These are phyloP conservation scores for Sindora glabra DNA, from an alignment of 306 rosid genomes.

Conservation along the genomic window DNA sequence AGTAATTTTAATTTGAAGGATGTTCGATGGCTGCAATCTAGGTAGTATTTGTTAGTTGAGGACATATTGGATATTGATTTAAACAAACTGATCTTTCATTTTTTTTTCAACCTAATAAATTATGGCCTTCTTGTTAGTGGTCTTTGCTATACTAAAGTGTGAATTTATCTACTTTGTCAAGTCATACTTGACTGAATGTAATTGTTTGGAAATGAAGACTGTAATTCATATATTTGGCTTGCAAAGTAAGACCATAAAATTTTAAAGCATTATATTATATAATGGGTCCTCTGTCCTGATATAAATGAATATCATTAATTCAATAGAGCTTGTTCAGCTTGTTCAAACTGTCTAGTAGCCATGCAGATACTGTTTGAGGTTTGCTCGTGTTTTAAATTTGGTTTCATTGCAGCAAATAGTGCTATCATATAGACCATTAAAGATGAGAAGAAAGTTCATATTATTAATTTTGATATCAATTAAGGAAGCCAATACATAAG, in stretches of 20 bases:
- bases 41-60: not conserved
- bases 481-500: conserved; percentile 89
- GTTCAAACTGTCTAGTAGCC: conserved; percentile 83
- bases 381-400: conserved; percentile 94
- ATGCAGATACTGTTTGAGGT: conserved; percentile 96
- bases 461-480: conserved; percentile 79
- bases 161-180: not conserved
- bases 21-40: not conserved
- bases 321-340: not conserved
- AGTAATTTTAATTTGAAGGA: too few relatives aligned
- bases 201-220: not conserved
- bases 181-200: conserved; percentile 11
- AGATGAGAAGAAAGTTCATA: conserved; percentile 65
- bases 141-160: not conserved
- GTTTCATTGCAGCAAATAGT: conserved; percentile 78
- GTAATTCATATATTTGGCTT: not conserved
- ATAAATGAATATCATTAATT: not conserved
- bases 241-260: not conserved
- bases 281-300: not conserved
- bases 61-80: not conserved
- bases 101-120: not conserved
- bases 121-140: not conserved
- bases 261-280: conserved; percentile 1
- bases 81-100: not conserved
- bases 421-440: conserved; percentile 72